phyloP scores from a whole-genome alignment of 306 rosid species.

The Calophaca sinica region DNA sequence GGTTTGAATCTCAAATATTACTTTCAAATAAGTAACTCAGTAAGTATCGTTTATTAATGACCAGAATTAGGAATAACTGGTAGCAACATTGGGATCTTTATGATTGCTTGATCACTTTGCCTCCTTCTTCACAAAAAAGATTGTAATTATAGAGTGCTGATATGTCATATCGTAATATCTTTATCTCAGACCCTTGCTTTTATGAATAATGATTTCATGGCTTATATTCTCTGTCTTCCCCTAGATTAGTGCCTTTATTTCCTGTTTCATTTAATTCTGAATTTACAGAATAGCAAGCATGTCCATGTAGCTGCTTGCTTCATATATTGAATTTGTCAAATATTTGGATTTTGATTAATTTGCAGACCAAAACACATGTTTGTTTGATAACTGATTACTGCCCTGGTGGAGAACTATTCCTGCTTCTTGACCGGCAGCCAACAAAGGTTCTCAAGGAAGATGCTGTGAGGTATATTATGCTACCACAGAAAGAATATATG shows the following conservation, averaged over 20 bases:
- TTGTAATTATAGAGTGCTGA: not conserved
- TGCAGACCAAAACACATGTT: conserved; percentile 95
- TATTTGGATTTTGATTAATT: conserved; percentile 40
- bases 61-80: not conserved
- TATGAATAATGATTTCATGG: not conserved
- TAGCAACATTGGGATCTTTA: conserved; percentile 23
- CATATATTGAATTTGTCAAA: conserved; percentile 14
- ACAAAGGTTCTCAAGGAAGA: conserved; percentile 87
- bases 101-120: not conserved
- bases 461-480: conserved; percentile 74
- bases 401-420: conserved; percentile 91
- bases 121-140: not conserved
- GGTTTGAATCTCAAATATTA: conserved; percentile 58
- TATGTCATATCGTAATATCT: conserved; percentile 7
- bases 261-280: not conserved
- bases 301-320: conserved; percentile 5
- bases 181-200: not conserved
- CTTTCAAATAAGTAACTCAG: not conserved
- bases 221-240: conserved; percentile 9
- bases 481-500: not conserved
- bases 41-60: not conserved
- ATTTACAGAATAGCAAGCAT: conserved; percentile 4
- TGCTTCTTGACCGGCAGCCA: conserved; percentile 93
- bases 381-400: conserved; percentile 95
- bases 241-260: conserved; percentile 11